These are phyloP conservation scores for Ogataea sp. DNA, from an alignment of 805 yeast genomes.

Conservation along the genomic window DNA sequence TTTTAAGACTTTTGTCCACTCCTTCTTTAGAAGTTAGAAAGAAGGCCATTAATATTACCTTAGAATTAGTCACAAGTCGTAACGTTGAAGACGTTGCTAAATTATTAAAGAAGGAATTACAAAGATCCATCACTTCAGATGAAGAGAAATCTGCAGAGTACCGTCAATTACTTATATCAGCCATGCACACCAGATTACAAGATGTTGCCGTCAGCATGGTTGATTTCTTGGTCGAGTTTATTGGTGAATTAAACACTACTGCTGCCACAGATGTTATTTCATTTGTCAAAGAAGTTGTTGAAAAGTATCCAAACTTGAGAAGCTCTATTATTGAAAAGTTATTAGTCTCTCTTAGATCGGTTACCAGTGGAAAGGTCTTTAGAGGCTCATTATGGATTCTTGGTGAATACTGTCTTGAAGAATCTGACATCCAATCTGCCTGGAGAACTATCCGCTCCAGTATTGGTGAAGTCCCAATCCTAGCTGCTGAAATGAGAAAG, in stretches of 20 bases:
- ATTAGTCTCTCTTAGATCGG: constrained; percentile 49
- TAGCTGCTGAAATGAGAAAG: constrained; percentile 58
- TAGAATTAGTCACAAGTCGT: constrained; percentile 72
- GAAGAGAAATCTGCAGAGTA: constrained; percentile 82
- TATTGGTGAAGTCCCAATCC: constrained; percentile 87
- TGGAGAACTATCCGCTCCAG: constrained; percentile 83
- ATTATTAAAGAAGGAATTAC: constrained; percentile 84
- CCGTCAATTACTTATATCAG: constrained; percentile 78
- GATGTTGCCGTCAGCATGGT: constrained; percentile 92
- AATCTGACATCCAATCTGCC: constrained; percentile 63
- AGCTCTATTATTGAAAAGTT: constrained; percentile 55
- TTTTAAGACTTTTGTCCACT: constrained; percentile 75
- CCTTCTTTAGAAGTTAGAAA: constrained; percentile 88
- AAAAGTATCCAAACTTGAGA: constrained; percentile 79
- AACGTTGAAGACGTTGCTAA: constrained; percentile 93
- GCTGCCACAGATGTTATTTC: constrained; percentile 85
- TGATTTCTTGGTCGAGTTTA: constrained; percentile 76
- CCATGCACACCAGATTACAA: constrained; percentile 77
- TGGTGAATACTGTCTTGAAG: constrained; percentile 82
- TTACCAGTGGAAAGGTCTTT: constrained; percentile 83
- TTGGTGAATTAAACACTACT: constrained; percentile 73
- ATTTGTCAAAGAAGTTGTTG: constrained; percentile 93
- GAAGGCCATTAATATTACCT: constrained; percentile 79
- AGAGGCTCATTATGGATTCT: constrained; percentile 93
- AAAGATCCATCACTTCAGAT: constrained; percentile 57